These are phyloP conservation scores for Solanum pinnatisectum DNA, from an alignment of 257 asterid genomes.

Conservation along the genomic window DNA sequence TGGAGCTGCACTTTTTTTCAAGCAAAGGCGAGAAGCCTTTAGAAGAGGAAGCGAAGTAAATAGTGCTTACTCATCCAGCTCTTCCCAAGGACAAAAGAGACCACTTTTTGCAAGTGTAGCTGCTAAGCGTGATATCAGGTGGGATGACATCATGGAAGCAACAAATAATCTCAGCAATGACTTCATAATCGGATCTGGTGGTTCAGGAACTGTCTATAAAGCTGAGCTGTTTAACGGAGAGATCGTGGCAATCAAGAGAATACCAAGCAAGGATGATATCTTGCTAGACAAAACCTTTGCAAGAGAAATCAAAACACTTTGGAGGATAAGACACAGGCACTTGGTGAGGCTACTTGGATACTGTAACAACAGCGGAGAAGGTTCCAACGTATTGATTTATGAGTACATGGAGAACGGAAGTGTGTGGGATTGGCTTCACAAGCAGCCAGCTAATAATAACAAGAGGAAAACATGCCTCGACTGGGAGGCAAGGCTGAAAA, in stretches of 20 bases:
- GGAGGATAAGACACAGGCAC: constrained; percentile 85
- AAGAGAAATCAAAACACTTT: constrained; percentile 80
- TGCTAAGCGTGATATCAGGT: constrained; percentile 45
- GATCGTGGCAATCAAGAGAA: constrained; percentile 78
- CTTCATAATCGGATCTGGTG: constrained; percentile 77
- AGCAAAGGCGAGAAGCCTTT: constrained; percentile 45
- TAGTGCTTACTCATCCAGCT: constrained; percentile 48
- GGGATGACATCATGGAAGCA: constrained; percentile 89
- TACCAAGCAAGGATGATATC: constrained; percentile 48
- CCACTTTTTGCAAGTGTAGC: constrained; percentile 42
- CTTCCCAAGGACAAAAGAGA: constrained; percentile 62
- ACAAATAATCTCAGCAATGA: constrained; percentile 76
- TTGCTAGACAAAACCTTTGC: constrained; percentile 74
- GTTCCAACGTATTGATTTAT: constrained; percentile 64
- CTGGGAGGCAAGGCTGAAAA: constrained; percentile 67
- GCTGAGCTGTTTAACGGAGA: constrained; percentile 67
- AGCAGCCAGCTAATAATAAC: constrained; percentile 26
- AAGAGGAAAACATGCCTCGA: constrained; percentile 48
- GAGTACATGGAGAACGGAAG: constrained; percentile 97
- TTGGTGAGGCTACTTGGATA: constrained; percentile 73
- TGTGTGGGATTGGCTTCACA: constrained; percentile 82
- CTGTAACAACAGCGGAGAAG: constrained; percentile 53
- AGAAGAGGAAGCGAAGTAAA: constrained; percentile 28
- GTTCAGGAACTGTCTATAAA: constrained; percentile 71
- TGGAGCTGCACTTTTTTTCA: constrained; percentile 59